phyloP scores from a whole-genome alignment of 305 asterid genomes.

The Ilex paraguariensis region DNA sequence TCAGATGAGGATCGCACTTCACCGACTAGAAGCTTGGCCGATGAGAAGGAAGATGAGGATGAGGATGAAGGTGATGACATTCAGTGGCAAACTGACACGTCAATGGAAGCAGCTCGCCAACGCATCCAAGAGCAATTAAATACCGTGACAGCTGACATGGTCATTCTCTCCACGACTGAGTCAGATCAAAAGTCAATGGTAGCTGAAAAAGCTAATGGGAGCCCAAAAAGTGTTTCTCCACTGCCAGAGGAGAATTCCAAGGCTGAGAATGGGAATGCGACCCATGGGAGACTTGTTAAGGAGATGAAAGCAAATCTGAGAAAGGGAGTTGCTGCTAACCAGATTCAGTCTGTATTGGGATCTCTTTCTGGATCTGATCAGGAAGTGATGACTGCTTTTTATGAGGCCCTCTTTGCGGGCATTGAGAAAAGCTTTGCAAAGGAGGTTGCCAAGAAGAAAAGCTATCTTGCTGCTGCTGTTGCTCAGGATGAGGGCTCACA shows the following conservation, averaged over 20 bases:
- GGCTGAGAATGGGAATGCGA: constrained; percentile 12
- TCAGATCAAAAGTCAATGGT: constrained; percentile 22
- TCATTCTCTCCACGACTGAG: constrained; percentile 32
- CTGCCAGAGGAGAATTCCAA: neutral
- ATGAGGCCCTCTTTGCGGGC: constrained; percentile 29
- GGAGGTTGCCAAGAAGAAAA: constrained; percentile 25
- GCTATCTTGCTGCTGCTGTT: constrained; percentile 26
- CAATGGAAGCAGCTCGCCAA: constrained; percentile 34
- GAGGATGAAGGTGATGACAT: constrained; percentile 27
- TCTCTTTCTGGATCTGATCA: constrained; percentile 25
- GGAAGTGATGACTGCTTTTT: constrained; percentile 32
- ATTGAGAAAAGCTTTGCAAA: constrained; percentile 31
- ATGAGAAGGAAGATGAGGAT: constrained; percentile 19
- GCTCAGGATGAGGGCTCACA: constrained; percentile 19
- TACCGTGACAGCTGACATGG: constrained; percentile 42
- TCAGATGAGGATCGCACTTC: constrained; percentile 32
- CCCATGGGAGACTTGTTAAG: constrained; percentile 15
- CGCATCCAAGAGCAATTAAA: constrained; percentile 39
- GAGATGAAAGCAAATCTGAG: constrained; percentile 18
- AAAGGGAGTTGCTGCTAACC: constrained; percentile 20
- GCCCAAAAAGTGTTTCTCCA: constrained; percentile 16
- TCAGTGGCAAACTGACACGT: constrained; percentile 43
- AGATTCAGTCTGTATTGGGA: constrained; percentile 17
- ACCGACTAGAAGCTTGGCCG: constrained; percentile 17
- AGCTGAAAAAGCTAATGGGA: constrained; percentile 11